These are phyloP conservation scores for Xylaria sp. DNA, from an alignment of 2,329 filamentous ascomycete genomes.

Conservation along the genomic window DNA sequence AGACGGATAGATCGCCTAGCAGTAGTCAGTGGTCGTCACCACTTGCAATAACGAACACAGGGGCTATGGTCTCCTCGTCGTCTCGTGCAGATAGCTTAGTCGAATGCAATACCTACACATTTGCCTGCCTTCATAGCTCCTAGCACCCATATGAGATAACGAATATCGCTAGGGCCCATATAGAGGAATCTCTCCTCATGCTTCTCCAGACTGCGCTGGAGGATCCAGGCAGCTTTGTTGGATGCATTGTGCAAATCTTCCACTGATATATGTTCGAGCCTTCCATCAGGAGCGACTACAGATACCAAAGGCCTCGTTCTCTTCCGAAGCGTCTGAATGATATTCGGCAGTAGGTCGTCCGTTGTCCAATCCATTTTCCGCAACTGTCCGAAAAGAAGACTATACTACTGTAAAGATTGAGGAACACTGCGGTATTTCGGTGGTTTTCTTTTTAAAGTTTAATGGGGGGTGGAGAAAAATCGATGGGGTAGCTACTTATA, in stretches of 20 bases:
- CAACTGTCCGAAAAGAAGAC: background rate
- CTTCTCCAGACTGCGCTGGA: constrained; percentile 32
- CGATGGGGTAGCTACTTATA: background rate
- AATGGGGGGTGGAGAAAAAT: constrained; percentile 1
- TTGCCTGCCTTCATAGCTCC: constrained; percentile 44
- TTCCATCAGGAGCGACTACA: constrained; percentile 30
- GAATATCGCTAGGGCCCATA: constrained; percentile 43
- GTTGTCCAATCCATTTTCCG: constrained; percentile 33
- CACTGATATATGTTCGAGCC: constrained; percentile 26
- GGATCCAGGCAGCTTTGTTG: constrained; percentile 45
- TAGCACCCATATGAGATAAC: constrained; percentile 42
- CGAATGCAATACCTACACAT: constrained; percentile 37
- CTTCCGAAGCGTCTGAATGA: constrained; percentile 24
- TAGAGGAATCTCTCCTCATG: constrained; percentile 39
- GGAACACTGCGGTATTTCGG: background rate
- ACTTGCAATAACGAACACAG: background rate
- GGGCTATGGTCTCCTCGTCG: constrained; percentile 7
- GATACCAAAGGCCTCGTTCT: constrained; percentile 31
- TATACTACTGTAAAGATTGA: background rate
- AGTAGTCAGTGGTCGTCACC: background rate
- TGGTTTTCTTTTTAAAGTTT: background rate
- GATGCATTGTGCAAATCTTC: constrained; percentile 37
- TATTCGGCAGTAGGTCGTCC: constrained; percentile 29
- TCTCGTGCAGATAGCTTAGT: background rate
- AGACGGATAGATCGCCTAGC: constrained; percentile 30